Base-by-base conservation (phyloP, 2,329 filamentous ascomycete species). In the Sporothrix humicola region DNA sequence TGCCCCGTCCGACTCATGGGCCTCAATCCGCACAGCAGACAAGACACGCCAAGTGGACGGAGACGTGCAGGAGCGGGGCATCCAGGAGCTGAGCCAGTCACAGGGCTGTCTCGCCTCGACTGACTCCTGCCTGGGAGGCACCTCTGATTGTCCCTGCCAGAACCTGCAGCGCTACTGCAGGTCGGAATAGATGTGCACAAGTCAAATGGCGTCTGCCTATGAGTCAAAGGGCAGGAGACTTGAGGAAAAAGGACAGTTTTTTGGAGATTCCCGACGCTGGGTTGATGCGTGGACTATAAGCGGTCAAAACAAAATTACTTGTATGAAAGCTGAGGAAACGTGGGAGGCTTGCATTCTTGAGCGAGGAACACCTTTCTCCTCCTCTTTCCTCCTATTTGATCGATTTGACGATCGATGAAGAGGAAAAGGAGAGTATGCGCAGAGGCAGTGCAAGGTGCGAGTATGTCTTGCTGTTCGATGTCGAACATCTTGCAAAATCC, bases 1-100 rank as follows among this genome's bases (percentile, higher is more conserved):
- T 10, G 37, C 12, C 9, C 65, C 65, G 65, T 68, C 56, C 69
- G 56, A 71, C 69, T 71, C 69, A 71, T 52, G 44, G 42, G 9
- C 61, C 37, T 15, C 26, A 59, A 17, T 37, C 31, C 31, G 31
- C 31, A 37, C 31, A 37, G 31, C 31, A 5, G 7, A 37, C 31
- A 66, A n/a, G 31, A 61, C 2, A 46, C 17, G 42, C n/a, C n/a
- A 65, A 48, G 42, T 15, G 61, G 10, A 17, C 42, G 42, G 44
- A 44, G 56, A 54, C 56, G 69, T 71, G 69, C 56, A 71, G 69
- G 63, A 71, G 69, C 56, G 56, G 50, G 65, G 63, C 3, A 26
- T 37, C 31, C 31, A 37, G 31, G 1, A 37, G 31, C 7, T 37
- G 31, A 37, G 46, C 65, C 65, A 68, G 13, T 68, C 46, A 66